A percentile compares a stretch with the other conserved stretches of the same genome.
These are phyloP conservation scores for Usnea hakonensis DNA, from an alignment of 495 filamentous ascomycete species.

Conservation along the genomic window DNA sequence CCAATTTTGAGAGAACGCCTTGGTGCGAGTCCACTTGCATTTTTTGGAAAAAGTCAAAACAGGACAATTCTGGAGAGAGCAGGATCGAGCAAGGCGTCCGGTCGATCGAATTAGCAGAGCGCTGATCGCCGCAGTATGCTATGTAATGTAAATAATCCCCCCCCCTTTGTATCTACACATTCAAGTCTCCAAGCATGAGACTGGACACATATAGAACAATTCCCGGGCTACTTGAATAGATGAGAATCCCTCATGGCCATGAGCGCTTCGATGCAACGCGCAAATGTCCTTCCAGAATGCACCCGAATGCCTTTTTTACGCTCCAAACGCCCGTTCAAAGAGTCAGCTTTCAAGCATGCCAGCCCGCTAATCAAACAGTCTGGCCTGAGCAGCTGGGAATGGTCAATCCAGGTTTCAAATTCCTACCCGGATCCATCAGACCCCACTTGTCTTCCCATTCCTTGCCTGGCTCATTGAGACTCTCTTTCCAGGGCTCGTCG, in stretches of 20 bases:
- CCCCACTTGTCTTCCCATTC: conserved; percentile 98
- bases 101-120: background rate
- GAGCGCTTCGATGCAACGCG: conserved; percentile 1
- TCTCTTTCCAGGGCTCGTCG: conserved; percentile 61
- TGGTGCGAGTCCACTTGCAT: conserved; percentile 28
- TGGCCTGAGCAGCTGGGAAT: conserved; percentile 85
- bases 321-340: conserved; percentile 8
- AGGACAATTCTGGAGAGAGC: background rate
- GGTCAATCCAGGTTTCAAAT: conserved; percentile 73
- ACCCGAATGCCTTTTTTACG: background rate
- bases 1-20: conserved; percentile 27
- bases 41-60: conserved; percentile 25
- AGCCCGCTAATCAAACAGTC: conserved; percentile 38
- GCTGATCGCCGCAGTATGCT: background rate
- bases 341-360: background rate
- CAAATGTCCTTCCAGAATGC: conserved; percentile 27
- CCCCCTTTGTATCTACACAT: background rate
- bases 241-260: background rate
- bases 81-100: background rate
- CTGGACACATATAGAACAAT: background rate
- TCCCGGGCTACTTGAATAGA: background rate
- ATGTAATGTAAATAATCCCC: background rate
- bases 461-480: conserved; percentile 58
- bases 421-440: conserved; percentile 77
- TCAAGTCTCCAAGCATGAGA: background rate